phyloP scores from a whole-genome alignment of 345 rosid species.

The Noccaea bulbosa region DNA sequence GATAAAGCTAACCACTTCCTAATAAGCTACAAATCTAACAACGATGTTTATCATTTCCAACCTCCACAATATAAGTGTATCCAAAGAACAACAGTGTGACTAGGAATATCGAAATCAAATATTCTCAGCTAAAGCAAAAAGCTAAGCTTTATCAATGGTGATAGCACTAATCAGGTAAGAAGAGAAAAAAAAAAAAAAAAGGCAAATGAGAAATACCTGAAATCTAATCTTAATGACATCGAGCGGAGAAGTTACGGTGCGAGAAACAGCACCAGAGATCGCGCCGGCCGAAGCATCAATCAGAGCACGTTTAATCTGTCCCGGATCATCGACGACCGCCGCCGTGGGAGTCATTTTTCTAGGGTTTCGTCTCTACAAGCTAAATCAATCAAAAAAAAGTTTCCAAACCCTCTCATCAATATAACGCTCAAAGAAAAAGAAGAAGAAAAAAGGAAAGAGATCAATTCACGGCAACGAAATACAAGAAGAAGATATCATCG shows the following conservation, averaged over 20 bases:
- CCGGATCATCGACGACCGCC: constrained; percentile 69
- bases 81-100: constrained; percentile 1
- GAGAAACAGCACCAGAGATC: constrained; percentile 75
- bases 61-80: not conserved
- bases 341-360: constrained; percentile 35
- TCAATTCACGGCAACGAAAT: not conserved
- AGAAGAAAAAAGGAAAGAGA: constrained; percentile 23
- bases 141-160: constrained; percentile 5
- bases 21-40: constrained; percentile 23
- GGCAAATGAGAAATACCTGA: constrained; percentile 60
- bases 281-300: constrained; percentile 82
- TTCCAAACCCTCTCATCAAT: constrained; percentile 26
- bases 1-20: constrained; percentile 7
- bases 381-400: constrained; percentile 25
- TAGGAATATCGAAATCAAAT: not conserved
- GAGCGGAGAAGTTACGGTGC: constrained; percentile 93
- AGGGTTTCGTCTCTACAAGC: constrained; percentile 31
- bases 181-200: not conserved
- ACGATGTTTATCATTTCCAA: not conserved
- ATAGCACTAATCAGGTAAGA: constrained; percentile 1
- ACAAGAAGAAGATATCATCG: not conserved
- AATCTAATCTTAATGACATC: constrained; percentile 98
- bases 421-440: constrained; percentile 9
- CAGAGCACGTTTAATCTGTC: constrained; percentile 72
- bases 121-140: constrained; percentile 8